These are phyloP conservation scores for Capsella rubella DNA, from an alignment of 441 rosid genomes.

Conservation along the genomic window DNA sequence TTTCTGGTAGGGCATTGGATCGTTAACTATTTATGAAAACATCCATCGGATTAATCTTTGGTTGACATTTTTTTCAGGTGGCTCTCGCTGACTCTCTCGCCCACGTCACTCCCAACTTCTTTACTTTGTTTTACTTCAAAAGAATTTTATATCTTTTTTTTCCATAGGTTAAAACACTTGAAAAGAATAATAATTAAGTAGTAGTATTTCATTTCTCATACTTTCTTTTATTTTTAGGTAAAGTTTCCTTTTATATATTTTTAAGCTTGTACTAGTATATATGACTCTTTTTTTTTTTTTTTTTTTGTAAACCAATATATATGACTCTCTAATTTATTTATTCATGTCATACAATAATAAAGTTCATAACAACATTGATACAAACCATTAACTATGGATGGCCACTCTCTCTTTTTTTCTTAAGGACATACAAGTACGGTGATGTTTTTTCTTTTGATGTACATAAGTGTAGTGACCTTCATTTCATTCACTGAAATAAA, in stretches of 20 bases:
- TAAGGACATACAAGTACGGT: not conserved
- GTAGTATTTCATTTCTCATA: slow-evolving; percentile 28
- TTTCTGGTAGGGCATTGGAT: slow-evolving; percentile 41
- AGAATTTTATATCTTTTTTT: not conserved
- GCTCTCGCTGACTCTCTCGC: slow-evolving; percentile 54
- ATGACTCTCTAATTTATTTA: not conserved
- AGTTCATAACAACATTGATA: not conserved
- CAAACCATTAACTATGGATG: not conserved
- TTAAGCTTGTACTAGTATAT: not conserved
- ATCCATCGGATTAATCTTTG: slow-evolving; percentile 48
- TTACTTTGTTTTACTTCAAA: not conserved
- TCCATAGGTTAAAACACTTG: slow-evolving; percentile 15
- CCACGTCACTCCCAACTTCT: slow-evolving; percentile 55
- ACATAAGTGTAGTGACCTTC: not conserved
- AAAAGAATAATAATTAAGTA: slow-evolving; percentile 11
- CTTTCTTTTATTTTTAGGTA: slow-evolving; percentile 21
- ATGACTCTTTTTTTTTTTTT: no score
- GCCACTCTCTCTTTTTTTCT: not conserved
- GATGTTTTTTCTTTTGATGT: not conserved
- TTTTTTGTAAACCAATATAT: no score
- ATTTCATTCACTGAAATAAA: not conserved
- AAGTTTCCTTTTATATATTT: not conserved
- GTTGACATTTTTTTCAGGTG: slow-evolving; percentile 67
- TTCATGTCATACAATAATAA: not conserved
- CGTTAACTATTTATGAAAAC: slow-evolving; percentile 43